Percentiles rank a stretch among this genome's conserved stretches.
Evolutionary conservation across 257 asterid species (phyloP).

Genomic region (Avicennia marina): DNA sequence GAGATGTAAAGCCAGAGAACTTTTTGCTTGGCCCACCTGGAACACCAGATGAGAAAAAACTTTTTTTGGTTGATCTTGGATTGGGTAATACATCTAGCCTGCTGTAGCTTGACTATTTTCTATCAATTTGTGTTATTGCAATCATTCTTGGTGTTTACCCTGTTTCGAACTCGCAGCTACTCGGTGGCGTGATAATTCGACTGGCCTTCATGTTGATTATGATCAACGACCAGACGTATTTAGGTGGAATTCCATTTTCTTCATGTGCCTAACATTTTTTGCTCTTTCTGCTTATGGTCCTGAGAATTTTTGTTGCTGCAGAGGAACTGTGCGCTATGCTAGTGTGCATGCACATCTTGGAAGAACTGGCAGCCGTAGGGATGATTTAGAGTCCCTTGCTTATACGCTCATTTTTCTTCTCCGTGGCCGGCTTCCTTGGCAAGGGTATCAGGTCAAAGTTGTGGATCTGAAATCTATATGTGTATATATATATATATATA

Average conservation of each 20-base stretch:
- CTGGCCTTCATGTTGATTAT: slow-evolving; percentile 65
- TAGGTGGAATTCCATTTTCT: slow-evolving; percentile 33
- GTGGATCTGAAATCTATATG: background rate
- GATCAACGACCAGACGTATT: slow-evolving; percentile 75
- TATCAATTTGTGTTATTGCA: background rate
- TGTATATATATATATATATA: no score
- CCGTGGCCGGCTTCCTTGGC: slow-evolving; percentile 63
- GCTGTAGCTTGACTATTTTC: background rate
- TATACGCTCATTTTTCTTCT: slow-evolving; percentile 54
- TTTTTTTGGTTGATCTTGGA: slow-evolving; percentile 73
- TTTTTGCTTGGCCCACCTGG: slow-evolving; percentile 80
- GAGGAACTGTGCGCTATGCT: slow-evolving; percentile 63
- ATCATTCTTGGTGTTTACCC: background rate
- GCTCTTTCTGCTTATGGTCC: background rate
- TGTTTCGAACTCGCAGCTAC: slow-evolving; percentile 42
- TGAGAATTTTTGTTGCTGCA: slow-evolving; percentile 24
- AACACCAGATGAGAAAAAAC: slow-evolving; percentile 68
- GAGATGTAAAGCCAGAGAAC: slow-evolving; percentile 79
- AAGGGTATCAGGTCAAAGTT: slow-evolving; percentile 51
- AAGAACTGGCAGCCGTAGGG: slow-evolving; percentile 62
- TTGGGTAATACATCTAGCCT: slow-evolving; percentile 40
- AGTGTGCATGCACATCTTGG: slow-evolving; percentile 68
- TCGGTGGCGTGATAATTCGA: slow-evolving; percentile 58
- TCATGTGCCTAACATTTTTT: background rate
- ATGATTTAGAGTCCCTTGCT: slow-evolving; percentile 64